Conservation (phyloP, 805 yeast species). For the Naumovozyma dairenensis region DNA sequence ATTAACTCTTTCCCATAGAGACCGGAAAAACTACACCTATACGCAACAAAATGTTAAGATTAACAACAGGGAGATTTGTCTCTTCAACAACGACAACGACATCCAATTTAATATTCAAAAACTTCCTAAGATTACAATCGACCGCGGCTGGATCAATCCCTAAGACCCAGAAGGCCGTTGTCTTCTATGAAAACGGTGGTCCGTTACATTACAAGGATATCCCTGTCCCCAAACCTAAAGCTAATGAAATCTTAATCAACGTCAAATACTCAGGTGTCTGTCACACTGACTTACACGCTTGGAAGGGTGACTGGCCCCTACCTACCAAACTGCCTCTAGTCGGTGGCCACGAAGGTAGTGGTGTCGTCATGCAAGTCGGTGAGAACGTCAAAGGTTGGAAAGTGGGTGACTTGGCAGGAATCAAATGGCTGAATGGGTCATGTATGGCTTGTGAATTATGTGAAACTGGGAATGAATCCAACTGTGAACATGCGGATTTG, state of each 20-base stretch:
- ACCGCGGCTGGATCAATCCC: conserved; percentile 33
- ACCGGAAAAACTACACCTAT: not conserved
- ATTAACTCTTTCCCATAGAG: too few relatives aligned
- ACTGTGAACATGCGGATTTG: conserved; percentile 41
- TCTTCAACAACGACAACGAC: not conserved
- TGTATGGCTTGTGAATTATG: conserved; percentile 52
- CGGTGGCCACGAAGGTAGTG: conserved; percentile 65
- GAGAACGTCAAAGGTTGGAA: conserved; percentile 45
- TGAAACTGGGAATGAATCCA: conserved; percentile 42
- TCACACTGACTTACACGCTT: conserved; percentile 57
- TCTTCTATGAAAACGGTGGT: conserved; percentile 43
- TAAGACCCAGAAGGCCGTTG: conserved; percentile 41
- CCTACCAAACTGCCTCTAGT: conserved; percentile 47
- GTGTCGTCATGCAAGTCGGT: conserved; percentile 52
- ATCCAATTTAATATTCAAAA: conserved; percentile 1
- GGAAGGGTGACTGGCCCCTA: conserved; percentile 63
- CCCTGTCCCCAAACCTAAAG: conserved; percentile 47
- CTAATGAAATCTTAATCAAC: conserved; percentile 47
- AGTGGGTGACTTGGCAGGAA: conserved; percentile 52
- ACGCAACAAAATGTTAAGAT: conserved; percentile 10
- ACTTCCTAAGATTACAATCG: conserved; percentile 18
- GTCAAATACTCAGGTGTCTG: conserved; percentile 59
- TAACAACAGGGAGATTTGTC: conserved; percentile 1
- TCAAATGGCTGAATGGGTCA: conserved; percentile 57
- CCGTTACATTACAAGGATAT: conserved; percentile 41